Evolutionary conservation across 441 rosid species (phyloP).

Genomic region (Pelargonium citronellum): DNA sequence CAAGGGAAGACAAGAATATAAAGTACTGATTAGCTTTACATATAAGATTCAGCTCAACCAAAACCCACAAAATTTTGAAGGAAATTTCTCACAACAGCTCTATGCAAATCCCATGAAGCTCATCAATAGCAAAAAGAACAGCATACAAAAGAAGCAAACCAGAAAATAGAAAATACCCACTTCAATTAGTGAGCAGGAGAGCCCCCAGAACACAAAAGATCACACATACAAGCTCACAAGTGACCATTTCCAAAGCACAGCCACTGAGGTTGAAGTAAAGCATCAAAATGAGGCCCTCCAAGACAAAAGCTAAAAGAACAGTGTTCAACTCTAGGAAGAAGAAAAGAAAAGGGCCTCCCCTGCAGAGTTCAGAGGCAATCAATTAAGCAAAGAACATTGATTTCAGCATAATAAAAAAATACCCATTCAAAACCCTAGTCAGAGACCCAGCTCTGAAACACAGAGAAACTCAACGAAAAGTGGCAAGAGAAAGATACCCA

Average conservation of each 20-base stretch:
- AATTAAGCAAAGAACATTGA: constrained; percentile 50
- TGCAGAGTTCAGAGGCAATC: constrained; percentile 41
- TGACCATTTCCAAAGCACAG: constrained; percentile 16
- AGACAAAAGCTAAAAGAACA: constrained; percentile 29
- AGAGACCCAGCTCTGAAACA: constrained; percentile 32
- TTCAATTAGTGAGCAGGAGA: constrained; percentile 21
- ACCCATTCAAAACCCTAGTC: constrained; percentile 60
- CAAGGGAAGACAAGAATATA: neutral
- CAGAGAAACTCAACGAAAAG: constrained; percentile 29
- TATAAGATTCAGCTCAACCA: constrained; percentile 17
- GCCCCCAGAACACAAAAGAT: constrained; percentile 17
- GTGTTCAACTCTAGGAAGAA: constrained; percentile 19
- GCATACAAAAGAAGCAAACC: too few relatives aligned
- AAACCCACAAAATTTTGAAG: constrained; percentile 7
- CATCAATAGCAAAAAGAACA: too few relatives aligned
- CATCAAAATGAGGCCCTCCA: constrained; percentile 17
- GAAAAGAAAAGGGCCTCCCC: constrained; percentile 19
- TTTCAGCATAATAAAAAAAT: constrained; percentile 53
- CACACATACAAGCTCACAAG: constrained; percentile 23
- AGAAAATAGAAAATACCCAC: constrained; percentile 9
- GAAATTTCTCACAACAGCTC: too few relatives aligned
- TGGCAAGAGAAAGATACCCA: constrained; percentile 64
- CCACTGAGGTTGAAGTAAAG: too few relatives aligned
- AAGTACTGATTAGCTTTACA: neutral
- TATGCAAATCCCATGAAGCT: constrained; percentile 6